Base-by-base conservation (phyloP, 148 eudicot genomes). In the Oxyria digyna region DNA sequence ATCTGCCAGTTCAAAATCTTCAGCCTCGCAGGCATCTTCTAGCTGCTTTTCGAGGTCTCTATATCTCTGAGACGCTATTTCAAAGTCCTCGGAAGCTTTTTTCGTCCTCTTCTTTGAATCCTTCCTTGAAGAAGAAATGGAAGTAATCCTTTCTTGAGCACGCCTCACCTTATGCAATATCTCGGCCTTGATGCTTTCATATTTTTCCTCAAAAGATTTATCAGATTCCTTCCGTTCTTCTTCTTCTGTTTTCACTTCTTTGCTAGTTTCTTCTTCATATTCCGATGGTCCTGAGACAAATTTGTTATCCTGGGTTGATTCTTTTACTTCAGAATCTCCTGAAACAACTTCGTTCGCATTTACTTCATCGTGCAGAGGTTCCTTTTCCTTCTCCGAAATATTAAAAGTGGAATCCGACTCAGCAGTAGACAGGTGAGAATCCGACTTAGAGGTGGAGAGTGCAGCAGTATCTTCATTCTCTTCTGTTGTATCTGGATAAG, bases 11-110 rank as follows among this genome's bases (percentile, higher is more conserved):
- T 89, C 96, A 38, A 89, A 89, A 77, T 89, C 96, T 74, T 89
- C 96, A 27, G 85, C 85, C 80, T 89, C 96, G 69, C 91, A 86
- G 8, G 96, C 96, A 73, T 81, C 91, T 74, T 86, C 91, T 46
- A 89, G 79, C 74, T 81, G 75, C 82, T 81, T 81, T 79, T 89
- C 96, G 69, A 89, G 75, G 64, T 86, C 83, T 69, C 71, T 76
- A 63, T 79, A 79, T 78, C 76, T 81, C 42, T 67, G 45, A 54
- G 87, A 82, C 40, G 85, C 89, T 68, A 75, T 66, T 55, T 72
- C 76, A 41, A 83, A 72, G 63, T 76, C 57, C 77, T 86, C 84
- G 14, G 83, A 78, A 72, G 87, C 91, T 80, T 83, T 80, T 76
- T 91, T 77, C 74, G 91, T 84, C 83, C 74, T 78, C 73, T 83